Base-by-base conservation (phyloP, 305 asterid species). In the Petunia hybrid region DNA sequence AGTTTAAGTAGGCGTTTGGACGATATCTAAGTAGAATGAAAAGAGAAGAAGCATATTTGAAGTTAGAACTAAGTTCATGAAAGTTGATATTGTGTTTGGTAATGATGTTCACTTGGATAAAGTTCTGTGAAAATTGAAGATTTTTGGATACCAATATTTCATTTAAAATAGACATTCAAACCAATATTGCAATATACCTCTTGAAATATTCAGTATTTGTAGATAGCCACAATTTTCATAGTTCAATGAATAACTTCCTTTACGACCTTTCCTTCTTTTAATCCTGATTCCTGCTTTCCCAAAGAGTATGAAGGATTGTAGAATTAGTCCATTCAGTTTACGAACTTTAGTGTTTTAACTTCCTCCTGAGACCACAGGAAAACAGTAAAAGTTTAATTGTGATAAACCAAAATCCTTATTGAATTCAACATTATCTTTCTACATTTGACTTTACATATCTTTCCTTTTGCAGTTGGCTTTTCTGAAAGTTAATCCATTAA, bases 401-500 rank as follows among this genome's bases (percentile, higher is more conserved):
- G 31, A 3, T 65, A 39, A 65, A 65, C 48, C 5, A 39, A 31
- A 65, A 39, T 13, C 35, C 71, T 4, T 10, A 8, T 39, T 48
- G 56, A 48, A 48, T 48, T 48, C 56, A 48, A 13, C 48, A 65
- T 39, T 65, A 2, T 14, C 13, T 66, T 66, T 41, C 74, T 14
- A 40, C 1, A 40, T 66, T 14, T 40, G 10, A 8, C 40, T 65
- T 62, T 48, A 68, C 13, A 9, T 55, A n/a, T 38, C 39, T 42
- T 79, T 67, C 3, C 69, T 41, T 77, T 36, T 86, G 84, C 93
- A 94, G 98, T 71, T 94, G 83, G 90, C 91, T 3, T 84, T 91
- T 78, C 88, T 83, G 3, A 91, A 92, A 84, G 91, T 91, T 2
- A 89, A 92, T 83, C 91, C 77, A n/a, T 84, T 93, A 35, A 88